Evolutionary conservation across 768 basidiomycete species (phyloP).

Genomic region (Hysterangium stoloniferum): DNA sequence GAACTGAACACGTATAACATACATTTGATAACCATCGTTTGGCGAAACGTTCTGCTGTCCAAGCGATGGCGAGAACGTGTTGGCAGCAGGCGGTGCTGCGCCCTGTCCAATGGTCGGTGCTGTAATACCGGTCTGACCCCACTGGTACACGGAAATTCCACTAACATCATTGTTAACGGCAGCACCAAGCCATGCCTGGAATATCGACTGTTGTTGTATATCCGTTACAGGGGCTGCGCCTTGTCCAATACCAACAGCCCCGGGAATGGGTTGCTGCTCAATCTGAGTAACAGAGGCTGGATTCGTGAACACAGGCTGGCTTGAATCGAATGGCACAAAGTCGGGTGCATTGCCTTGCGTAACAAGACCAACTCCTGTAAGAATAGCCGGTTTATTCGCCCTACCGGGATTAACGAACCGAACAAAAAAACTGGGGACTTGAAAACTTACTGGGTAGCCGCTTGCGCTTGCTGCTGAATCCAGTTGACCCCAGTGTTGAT

Average conservation of each 20-base stretch:
- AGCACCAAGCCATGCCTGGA: slow-evolving; percentile 44
- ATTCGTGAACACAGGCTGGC: slow-evolving; percentile 14
- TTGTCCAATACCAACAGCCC: slow-evolving; percentile 1
- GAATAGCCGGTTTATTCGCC: slow-evolving; percentile 44
- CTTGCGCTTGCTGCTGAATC: slow-evolving; percentile 43
- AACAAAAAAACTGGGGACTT: too few species aligned
- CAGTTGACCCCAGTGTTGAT: slow-evolving; percentile 45
- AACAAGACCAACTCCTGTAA: slow-evolving; percentile 57
- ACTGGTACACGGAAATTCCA: slow-evolving; percentile 24
- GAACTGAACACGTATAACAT: background rate
- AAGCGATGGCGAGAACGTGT: slow-evolving; percentile 32
- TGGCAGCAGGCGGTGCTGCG: slow-evolving; percentile 23
- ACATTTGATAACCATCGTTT: slow-evolving; percentile 49
- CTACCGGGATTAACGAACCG: slow-evolving; percentile 32
- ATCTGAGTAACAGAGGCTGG: slow-evolving; percentile 5
- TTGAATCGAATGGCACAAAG: slow-evolving; percentile 58
- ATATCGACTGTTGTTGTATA: slow-evolving; percentile 44
- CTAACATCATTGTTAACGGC: slow-evolving; percentile 23
- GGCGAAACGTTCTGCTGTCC: slow-evolving; percentile 32
- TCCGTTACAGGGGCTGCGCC: slow-evolving; percentile 33
- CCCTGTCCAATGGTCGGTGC: slow-evolving; percentile 30
- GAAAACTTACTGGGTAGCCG: slow-evolving; percentile 39
- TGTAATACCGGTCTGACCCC: slow-evolving; percentile 9
- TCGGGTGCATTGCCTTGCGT: slow-evolving; percentile 42
- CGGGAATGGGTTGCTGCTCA: slow-evolving; percentile 11